Evolutionary conservation across 148 eudicot genomes (phyloP).

Genomic region (Camellia lanceoleosa): DNA sequence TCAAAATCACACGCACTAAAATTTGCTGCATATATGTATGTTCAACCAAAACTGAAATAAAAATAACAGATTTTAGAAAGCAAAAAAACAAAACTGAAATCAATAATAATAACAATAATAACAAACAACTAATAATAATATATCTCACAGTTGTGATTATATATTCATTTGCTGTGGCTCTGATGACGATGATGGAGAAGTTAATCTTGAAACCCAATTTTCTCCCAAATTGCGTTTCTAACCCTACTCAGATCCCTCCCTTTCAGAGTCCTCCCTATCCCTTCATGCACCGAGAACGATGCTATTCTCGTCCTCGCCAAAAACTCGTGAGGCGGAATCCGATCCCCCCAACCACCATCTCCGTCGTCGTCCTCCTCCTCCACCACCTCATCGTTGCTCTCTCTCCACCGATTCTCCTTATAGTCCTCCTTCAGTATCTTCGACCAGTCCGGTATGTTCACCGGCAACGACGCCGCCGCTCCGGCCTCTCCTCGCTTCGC

Average conservation of each 20-base stretch:
- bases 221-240: conserved; percentile 43
- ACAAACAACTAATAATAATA: too few species aligned
- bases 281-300: conserved; percentile 43
- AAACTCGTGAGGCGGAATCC: conserved; percentile 50
- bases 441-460: conserved; percentile 65
- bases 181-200: neutral
- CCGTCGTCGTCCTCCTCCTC: conserved; percentile 23
- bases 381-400: conserved; percentile 4
- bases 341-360: conserved; percentile 26
- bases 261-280: conserved; percentile 41
- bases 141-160: neutral
- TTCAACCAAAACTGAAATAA: neutral
- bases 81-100: neutral
- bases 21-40: neutral
- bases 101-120: too few species aligned
- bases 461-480: conserved; percentile 43
- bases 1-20: neutral
- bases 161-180: neutral
- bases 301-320: conserved; percentile 35
- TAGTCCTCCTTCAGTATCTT: conserved; percentile 53
- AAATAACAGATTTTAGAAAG: neutral
- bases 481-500: conserved; percentile 13
- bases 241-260: conserved; percentile 48
- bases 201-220: conserved; percentile 45
- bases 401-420: conserved; percentile 16